phyloP scores from a whole-genome alignment of 148 eudicot genomes.

The Fagopyrum esculentum region DNA sequence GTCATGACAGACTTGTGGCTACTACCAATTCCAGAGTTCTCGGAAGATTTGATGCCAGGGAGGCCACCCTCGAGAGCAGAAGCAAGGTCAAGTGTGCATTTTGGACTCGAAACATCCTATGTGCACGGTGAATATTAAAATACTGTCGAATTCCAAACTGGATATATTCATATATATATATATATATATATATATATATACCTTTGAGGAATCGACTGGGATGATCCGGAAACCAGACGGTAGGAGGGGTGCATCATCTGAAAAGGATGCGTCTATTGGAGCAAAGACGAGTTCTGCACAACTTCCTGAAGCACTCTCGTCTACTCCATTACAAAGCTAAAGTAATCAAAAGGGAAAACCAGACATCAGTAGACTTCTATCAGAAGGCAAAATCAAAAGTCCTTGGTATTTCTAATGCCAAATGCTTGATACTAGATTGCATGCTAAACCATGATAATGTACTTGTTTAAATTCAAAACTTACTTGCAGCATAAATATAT shows the following conservation, averaged over 20 bases:
- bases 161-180: neutral
- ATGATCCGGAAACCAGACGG: conserved; percentile 91
- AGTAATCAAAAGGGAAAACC: neutral
- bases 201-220: conserved; percentile 56
- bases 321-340: conserved; percentile 83
- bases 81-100: conserved; percentile 80
- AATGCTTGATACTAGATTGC: too few relatives aligned
- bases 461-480: conserved; percentile 9
- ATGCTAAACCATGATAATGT: too few relatives aligned
- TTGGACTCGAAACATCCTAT: conserved; percentile 70
- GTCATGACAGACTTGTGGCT: conserved; percentile 69
- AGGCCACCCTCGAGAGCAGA: conserved; percentile 79
- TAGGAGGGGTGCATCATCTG: conserved; percentile 85
- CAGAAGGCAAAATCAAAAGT: too few relatives aligned
- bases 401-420: too few relatives aligned
- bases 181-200: conserved; percentile 20
- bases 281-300: conserved; percentile 80
- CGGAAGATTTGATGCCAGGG: conserved; percentile 18
- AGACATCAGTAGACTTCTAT: too few relatives aligned
- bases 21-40: conserved; percentile 22
- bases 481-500: conserved; percentile 79
- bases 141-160: too few relatives aligned
- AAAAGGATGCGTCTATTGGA: conserved; percentile 85
- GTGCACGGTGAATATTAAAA: neutral
- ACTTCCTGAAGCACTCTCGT: conserved; percentile 69